Base-by-base conservation (phyloP, 1,284 basidiomycete genomes). In the Melampsora americana region DNA sequence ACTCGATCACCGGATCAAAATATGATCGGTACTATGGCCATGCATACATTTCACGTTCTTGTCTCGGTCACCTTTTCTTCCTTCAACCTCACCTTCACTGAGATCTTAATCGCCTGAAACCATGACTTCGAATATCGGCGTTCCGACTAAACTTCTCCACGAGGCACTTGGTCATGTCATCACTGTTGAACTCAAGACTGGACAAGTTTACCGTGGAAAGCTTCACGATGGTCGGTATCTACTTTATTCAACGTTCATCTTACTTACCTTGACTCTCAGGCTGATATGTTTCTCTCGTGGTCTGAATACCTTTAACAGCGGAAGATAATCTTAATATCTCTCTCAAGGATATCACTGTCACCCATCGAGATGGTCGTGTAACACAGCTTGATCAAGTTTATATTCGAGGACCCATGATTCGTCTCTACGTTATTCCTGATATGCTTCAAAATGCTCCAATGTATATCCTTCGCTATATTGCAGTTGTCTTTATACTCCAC, bases 321-420 rank as follows among this genome's bases (percentile, higher is more conserved):
- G 96, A 99, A 85, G 96, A 99, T 83, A 97, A 95, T 82, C 86
- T 99, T 69, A 99, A 99, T 85, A 94, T 99, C 82, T 93, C 95
- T 1, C 84, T 99, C 80, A 94, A 90, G 84, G 93, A 98, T 79
- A 96, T 99, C 82, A 98, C 95, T 28, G 96, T 98, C 30, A 99
- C 96, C 14, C 93, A 92, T 73, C 89, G 95, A 77, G 96, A 99
- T 86, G 96, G 96, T 65, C 92, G 96, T 81, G 93, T 99, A 60
- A 95, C 95, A n/a, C 96, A 99, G 84, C 87, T 99, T 73, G 95
- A 99, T 86, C 95, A 97, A 84, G 95, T 98, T 59, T 99, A 99
- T 85, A 99, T 99, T 81, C 88, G 96, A 80, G 96, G 96, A 79
- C 95, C 92, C 84, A 97, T 98, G 92, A 83, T 95, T 81, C 88